Conservation (phyloP, 805 yeast genomes). For the Cyberlindnera bimundalis region DNA sequence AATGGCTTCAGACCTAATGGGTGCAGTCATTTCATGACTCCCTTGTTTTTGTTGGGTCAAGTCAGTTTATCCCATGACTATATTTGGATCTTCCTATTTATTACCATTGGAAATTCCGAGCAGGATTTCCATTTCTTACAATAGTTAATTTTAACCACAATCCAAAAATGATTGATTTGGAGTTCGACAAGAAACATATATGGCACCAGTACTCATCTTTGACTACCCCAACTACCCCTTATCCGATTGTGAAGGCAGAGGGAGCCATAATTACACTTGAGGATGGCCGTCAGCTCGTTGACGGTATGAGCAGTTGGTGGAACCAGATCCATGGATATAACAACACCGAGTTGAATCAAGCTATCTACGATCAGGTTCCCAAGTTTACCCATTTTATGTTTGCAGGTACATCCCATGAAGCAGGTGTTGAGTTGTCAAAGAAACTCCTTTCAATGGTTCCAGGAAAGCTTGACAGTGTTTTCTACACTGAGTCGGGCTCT, state of each 20-base stretch:
- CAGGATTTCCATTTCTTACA: not conserved
- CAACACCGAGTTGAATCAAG: constrained; percentile 27
- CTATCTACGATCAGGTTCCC: constrained; percentile 31
- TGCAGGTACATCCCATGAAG: constrained; percentile 31
- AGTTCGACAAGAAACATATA: constrained; percentile 28
- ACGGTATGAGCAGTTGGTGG: constrained; percentile 35
- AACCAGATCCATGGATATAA: constrained; percentile 32
- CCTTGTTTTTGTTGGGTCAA: too few relatives aligned
- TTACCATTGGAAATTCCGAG: too few relatives aligned
- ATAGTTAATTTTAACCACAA: not conserved
- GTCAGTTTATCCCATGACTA: too few relatives aligned
- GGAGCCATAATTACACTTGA: constrained; percentile 25
- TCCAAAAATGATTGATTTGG: constrained; percentile 8
- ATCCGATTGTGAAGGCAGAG: constrained; percentile 25
- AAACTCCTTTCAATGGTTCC: constrained; percentile 34
- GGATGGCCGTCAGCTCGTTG: constrained; percentile 21
- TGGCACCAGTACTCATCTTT: constrained; percentile 34
- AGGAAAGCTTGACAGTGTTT: constrained; percentile 19
- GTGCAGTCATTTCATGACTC: too few relatives aligned
- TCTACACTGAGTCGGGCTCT: constrained; percentile 29
- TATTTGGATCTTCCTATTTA: too few relatives aligned
- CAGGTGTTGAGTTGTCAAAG: constrained; percentile 28
- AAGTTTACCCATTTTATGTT: constrained; percentile 31
- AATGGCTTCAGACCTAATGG: too few relatives aligned
- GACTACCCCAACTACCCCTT: constrained; percentile 23